Evolutionary conservation across 129 eudicot species (phyloP).

Genomic region (Calendula officinalis): DNA sequence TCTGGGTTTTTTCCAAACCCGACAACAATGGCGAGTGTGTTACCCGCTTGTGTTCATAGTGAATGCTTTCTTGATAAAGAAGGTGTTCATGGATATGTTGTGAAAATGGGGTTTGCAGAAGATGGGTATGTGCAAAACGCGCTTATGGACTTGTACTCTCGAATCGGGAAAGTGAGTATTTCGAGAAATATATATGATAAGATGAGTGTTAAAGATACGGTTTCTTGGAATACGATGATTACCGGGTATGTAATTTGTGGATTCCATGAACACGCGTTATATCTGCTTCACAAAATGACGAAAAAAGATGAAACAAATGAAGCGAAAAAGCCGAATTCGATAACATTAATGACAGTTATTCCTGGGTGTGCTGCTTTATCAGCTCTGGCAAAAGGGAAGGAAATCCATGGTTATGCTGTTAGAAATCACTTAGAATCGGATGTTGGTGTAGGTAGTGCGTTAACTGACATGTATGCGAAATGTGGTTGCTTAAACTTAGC

Average conservation of each 20-base stretch:
- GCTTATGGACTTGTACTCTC: constrained; percentile 74
- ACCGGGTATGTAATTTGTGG: constrained; percentile 79
- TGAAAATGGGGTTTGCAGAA: constrained; percentile 58
- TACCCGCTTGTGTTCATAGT: constrained; percentile 77
- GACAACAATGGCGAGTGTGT: constrained; percentile 71
- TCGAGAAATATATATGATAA: constrained; percentile 56
- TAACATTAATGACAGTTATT: constrained; percentile 74
- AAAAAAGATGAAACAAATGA: constrained; percentile 24
- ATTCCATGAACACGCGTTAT: constrained; percentile 60
- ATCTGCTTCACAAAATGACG: constrained; percentile 59
- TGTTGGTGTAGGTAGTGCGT: constrained; percentile 83
- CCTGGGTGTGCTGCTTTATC: constrained; percentile 90
- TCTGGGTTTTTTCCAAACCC: constrained; percentile 63
- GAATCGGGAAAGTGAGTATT: constrained; percentile 51
- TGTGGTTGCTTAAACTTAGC: constrained; percentile 73
- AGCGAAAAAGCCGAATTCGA: constrained; percentile 42
- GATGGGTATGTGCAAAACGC: constrained; percentile 75
- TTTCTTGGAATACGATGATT: constrained; percentile 89
- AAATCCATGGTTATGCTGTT: constrained; percentile 71
- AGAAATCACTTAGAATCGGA: constrained; percentile 56
- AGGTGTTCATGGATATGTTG: constrained; percentile 67
- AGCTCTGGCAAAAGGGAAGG: constrained; percentile 79
- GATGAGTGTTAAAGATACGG: constrained; percentile 67
- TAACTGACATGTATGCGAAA: constrained; percentile 81
- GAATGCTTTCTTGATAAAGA: constrained; percentile 58